Conservation (phyloP, 148 eudicot species). For the Dysphania ambrosioides region DNA sequence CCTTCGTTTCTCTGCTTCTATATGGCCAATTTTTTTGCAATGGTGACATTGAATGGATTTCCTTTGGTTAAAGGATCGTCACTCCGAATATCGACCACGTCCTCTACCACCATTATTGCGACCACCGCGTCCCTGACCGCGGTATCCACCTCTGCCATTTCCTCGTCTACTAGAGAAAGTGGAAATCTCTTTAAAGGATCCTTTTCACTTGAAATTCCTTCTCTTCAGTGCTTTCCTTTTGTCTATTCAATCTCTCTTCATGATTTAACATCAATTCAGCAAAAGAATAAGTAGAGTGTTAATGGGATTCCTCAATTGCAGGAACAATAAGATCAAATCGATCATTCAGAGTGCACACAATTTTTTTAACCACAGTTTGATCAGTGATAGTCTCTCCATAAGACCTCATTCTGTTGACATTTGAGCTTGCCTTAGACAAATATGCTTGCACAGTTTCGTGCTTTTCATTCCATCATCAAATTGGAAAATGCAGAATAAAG, state of each 20-base stretch:
- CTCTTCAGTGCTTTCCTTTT: background rate
- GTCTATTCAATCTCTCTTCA: constrained; percentile 11
- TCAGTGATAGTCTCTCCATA: constrained; percentile 10
- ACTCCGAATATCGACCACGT: background rate
- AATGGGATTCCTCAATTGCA: constrained; percentile 21
- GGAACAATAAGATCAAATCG: constrained; percentile 22
- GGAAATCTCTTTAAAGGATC: background rate
- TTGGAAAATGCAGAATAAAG: background rate
- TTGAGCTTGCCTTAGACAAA: constrained; percentile 1
- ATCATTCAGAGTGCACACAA: background rate
- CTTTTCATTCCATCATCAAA: background rate
- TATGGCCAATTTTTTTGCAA: no score
- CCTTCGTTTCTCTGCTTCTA: no score
- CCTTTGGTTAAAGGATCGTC: background rate
- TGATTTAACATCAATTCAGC: constrained; percentile 14
- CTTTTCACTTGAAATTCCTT: constrained; percentile 8
- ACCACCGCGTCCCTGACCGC: constrained; percentile 2
- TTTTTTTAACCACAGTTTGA: constrained; percentile 10
- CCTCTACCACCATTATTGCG: no score
- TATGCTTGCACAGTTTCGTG: constrained; percentile 14
- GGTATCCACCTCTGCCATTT: background rate
- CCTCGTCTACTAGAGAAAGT: background rate
- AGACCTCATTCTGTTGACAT: constrained; percentile 8
- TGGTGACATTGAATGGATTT: no score
- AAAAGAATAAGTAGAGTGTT: constrained; percentile 1